These are phyloP conservation scores for Candolleomyces eurysporus DNA, from an alignment of 768 basidiomycete species.

Conservation along the genomic window DNA sequence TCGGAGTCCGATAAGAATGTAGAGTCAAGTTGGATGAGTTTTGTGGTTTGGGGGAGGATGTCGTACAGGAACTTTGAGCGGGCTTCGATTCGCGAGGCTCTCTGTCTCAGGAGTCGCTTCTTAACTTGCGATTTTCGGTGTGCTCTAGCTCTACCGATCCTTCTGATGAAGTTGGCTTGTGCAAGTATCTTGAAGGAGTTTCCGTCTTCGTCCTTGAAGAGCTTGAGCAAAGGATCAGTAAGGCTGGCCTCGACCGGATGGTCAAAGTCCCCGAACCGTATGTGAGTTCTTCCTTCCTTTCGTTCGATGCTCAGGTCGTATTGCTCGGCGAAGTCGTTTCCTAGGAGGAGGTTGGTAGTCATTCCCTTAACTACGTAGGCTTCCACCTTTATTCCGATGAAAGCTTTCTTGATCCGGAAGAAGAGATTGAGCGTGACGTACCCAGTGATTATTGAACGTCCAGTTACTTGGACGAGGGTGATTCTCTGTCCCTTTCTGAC, in stretches of 20 bases:
- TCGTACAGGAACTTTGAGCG: too few species aligned
- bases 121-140: too few species aligned
- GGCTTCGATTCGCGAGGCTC: too few species aligned
- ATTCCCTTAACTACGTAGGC: conserved; percentile 16
- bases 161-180: too few species aligned
- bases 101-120: conserved; percentile 17
- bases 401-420: conserved; percentile 21
- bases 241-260: too few species aligned
- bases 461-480: conserved; percentile 31
- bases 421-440: conserved; percentile 24
- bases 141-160: too few species aligned
- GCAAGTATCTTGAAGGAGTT: too few species aligned
- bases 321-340: conserved; percentile 31
- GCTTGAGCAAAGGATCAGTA: conserved; percentile 23
- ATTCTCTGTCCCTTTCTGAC: conserved; percentile 24
- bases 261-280: conserved; percentile 19
- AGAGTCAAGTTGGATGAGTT: too few species aligned
- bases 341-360: conserved; percentile 23
- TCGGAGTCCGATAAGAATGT: too few species aligned
- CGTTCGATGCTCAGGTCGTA: conserved; percentile 27
- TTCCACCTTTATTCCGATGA: conserved; percentile 25
- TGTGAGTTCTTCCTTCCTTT: neutral
- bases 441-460: conserved; percentile 20
- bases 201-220: neutral
- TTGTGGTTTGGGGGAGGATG: too few species aligned